phyloP scores from a whole-genome alignment of 345 rosid genomes.

The Barbarea vulgaris region DNA sequence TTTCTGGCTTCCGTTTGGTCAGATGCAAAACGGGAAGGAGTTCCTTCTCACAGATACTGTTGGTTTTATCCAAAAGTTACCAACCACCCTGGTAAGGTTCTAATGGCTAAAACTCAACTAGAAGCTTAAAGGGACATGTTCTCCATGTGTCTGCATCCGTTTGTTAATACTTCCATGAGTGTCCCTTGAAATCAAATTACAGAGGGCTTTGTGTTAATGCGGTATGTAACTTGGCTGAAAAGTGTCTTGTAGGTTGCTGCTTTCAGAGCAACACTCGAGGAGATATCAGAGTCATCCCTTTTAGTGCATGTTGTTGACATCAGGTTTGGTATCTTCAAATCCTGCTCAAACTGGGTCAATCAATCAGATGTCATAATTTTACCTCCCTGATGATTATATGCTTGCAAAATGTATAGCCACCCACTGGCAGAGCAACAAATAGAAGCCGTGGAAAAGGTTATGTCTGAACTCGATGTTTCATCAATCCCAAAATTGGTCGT shows the following conservation, averaged over 20 bases:
- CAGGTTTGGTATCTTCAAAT: slow-evolving; percentile 51
- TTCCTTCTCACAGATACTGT: slow-evolving; percentile 96
- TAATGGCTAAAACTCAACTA: slow-evolving; percentile 21
- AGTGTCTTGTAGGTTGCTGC: slow-evolving; percentile 80
- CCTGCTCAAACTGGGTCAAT: not conserved
- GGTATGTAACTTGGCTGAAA: slow-evolving; percentile 17
- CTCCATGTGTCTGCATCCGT: slow-evolving; percentile 11
- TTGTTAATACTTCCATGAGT: slow-evolving; percentile 13
- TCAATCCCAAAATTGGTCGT: slow-evolving; percentile 78
- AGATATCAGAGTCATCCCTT: slow-evolving; percentile 85
- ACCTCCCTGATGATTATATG: slow-evolving; percentile 9
- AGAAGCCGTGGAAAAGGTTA: slow-evolving; percentile 86
- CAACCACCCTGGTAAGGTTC: slow-evolving; percentile 82
- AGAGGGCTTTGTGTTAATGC: not conserved
- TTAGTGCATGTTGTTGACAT: slow-evolving; percentile 96
- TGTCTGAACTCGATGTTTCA: slow-evolving; percentile 80
- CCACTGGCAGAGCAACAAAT: slow-evolving; percentile 82
- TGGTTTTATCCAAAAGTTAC: slow-evolving; percentile 97
- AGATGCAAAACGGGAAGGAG: slow-evolving; percentile 83
- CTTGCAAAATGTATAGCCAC: slow-evolving; percentile 60
- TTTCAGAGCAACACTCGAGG: slow-evolving; percentile 96
- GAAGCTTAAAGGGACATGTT: not conserved
- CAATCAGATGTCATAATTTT: slow-evolving; percentile 24
- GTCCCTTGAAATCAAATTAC: not conserved
- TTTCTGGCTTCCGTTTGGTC: slow-evolving; percentile 33